Percentiles rank a stretch among this genome's conserved stretches.
phyloP scores from a whole-genome alignment of 306 rosid genomes.

The Prinsepia uniflora region DNA sequence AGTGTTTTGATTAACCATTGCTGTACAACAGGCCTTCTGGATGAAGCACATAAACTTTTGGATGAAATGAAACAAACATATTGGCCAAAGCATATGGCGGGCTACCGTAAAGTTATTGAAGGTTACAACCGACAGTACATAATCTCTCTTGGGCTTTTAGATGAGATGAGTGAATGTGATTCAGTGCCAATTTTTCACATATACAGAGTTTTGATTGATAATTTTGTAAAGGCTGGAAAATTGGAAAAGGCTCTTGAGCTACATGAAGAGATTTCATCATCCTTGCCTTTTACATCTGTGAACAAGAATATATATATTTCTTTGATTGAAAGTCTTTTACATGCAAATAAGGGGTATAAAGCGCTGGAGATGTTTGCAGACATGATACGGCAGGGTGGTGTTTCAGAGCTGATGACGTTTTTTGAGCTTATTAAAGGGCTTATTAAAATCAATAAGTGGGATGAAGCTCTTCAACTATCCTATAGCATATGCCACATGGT shows the following conservation, averaged over 20 bases:
- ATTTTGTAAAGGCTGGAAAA: constrained; percentile 69
- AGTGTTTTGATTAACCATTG: constrained; percentile 78
- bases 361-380: constrained; percentile 61
- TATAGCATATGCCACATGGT: constrained; percentile 83
- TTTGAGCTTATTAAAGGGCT: constrained; percentile 74
- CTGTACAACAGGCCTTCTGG: constrained; percentile 63
- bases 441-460: constrained; percentile 54
- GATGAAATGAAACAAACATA: constrained; percentile 81
- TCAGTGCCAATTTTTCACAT: constrained; percentile 51
- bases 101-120: constrained; percentile 63
- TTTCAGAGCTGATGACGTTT: constrained; percentile 66
- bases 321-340: constrained; percentile 62
- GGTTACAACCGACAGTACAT: constrained; percentile 69
- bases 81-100: constrained; percentile 73
- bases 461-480: constrained; percentile 67
- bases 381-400: constrained; percentile 52
- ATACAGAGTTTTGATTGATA: constrained; percentile 64
- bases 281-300: constrained; percentile 38
- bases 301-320: constrained; percentile 48
- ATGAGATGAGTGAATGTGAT: constrained; percentile 55
- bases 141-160: constrained; percentile 58
- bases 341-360: constrained; percentile 53
- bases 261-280: constrained; percentile 67
- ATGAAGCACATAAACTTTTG: constrained; percentile 68
- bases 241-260: constrained; percentile 58